A percentile compares a stretch with the other conserved stretches of the same genome.
Conservation (phyloP, 2,329 filamentous ascomycete genomes). For the Lasiodiplodia gonubiensis region DNA sequence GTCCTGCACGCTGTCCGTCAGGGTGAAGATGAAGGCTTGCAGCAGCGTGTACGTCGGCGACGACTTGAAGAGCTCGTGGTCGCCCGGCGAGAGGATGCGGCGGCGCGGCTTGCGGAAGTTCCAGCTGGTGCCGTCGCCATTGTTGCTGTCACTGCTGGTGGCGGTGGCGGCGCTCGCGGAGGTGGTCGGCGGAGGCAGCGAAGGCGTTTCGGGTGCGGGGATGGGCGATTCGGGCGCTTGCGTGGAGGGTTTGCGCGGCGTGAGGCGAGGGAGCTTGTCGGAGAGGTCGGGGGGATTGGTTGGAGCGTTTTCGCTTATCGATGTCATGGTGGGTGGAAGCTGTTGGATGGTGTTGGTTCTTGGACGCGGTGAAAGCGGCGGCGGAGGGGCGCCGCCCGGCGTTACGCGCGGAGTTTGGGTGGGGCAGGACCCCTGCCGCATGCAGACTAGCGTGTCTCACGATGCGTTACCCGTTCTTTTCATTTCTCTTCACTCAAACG, state of each 20-base stretch:
- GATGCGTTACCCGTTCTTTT: not conserved
- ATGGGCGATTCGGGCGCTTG: constrained; percentile 34
- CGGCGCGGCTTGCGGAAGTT: constrained; percentile 72
- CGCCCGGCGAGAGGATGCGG: constrained; percentile 78
- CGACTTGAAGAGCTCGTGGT: constrained; percentile 80
- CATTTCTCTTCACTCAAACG: not conserved
- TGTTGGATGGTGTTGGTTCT: not conserved
- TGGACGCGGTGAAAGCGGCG: constrained; percentile 1
- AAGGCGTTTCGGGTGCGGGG: constrained; percentile 77
- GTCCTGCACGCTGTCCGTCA: constrained; percentile 81
- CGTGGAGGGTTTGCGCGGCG: constrained; percentile 41
- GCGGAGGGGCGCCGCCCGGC: not conserved
- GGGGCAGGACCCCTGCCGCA: not conserved
- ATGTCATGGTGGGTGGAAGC: not conserved
- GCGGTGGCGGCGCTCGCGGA: constrained; percentile 56
- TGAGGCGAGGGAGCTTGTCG: constrained; percentile 43
- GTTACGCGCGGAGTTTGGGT: constrained; percentile 3
- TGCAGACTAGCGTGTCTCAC: not conserved
- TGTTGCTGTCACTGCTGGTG: constrained; percentile 41
- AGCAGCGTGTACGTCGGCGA: constrained; percentile 80
- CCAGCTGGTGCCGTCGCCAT: constrained; percentile 40
- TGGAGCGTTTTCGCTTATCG: not conserved
- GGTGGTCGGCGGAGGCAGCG: constrained; percentile 66
- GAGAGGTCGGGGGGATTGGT: constrained; percentile 35
- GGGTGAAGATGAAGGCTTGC: constrained; percentile 81